Conservation (phyloP, 306 rosid genomes). For the Mimosa pudica region DNA sequence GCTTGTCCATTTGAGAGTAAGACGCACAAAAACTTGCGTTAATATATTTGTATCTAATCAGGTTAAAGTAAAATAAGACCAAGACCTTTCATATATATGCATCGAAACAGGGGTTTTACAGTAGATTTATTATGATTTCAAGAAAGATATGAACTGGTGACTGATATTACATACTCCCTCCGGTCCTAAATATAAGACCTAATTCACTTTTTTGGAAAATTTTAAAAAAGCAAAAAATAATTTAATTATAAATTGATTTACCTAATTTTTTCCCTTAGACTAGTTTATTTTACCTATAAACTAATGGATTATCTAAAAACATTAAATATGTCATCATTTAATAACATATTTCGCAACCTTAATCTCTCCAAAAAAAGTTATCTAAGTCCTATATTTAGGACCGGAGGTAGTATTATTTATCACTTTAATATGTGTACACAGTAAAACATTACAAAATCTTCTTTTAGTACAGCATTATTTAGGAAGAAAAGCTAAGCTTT, state of each 20-base stretch:
- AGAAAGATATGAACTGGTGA: neutral
- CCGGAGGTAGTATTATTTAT: neutral
- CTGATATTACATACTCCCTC: neutral
- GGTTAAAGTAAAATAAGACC: neutral
- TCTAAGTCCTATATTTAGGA: no score
- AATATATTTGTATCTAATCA: neutral
- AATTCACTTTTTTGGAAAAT: no score
- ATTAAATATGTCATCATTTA: no score
- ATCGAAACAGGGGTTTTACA: neutral
- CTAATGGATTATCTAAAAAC: no score
- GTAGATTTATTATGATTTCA: neutral
- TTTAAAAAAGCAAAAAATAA: no score
- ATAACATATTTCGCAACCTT: no score
- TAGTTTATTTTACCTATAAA: no score
- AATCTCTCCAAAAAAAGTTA: no score
- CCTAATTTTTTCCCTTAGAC: no score
- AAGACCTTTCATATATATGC: neutral
- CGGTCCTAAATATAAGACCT: no score
- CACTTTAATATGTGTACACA: neutral
- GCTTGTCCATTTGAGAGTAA: no score
- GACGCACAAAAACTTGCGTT: neutral
- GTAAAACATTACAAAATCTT: neutral
- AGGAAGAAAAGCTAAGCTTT: neutral
- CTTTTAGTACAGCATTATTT: slow-evolving; percentile 1
- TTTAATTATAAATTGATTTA: no score